Percentiles rank a stretch among this genome's conserved stretches.
These are phyloP conservation scores for Wallacemonas sp. DNA, from an alignment of 208 protist genomes.

Conservation along the genomic window DNA sequence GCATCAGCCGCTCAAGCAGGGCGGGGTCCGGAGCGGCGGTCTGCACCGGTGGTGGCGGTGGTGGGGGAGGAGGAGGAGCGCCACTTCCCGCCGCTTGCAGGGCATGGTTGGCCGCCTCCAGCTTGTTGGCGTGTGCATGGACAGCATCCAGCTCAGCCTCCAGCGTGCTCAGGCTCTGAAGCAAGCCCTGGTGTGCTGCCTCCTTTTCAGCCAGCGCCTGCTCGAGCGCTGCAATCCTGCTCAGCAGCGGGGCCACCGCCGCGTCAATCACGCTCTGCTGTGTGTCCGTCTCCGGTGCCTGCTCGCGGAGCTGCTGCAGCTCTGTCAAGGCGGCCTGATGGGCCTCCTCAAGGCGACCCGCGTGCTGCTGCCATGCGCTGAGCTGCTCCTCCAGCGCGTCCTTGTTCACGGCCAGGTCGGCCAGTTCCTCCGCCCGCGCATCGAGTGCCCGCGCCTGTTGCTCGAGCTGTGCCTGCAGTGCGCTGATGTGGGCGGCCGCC, in stretches of 20 bases:
- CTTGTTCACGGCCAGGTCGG: constrained; percentile 45
- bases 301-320: not conserved
- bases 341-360: not conserved
- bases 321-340: constrained; percentile 9
- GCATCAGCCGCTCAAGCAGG: not conserved
- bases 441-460: constrained; percentile 25
- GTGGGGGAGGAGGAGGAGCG: not conserved
- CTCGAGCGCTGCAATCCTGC: too few species aligned
- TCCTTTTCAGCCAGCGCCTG: too few species aligned
- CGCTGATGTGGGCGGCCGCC: not conserved
- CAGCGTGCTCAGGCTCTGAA: not conserved
- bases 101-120: not conserved
- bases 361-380: not conserved
- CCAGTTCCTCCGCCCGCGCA: constrained; percentile 15
- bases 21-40: not conserved
- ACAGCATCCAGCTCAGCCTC: not conserved
- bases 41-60: not conserved
- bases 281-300: not conserved
- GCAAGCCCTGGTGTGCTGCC: too few species aligned
- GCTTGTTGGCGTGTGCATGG: not conserved
- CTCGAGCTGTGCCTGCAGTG: constrained; percentile 27
- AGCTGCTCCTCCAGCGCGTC: constrained; percentile 17
- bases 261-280: too few species aligned
- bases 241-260: too few species aligned
- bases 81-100: not conserved